These are phyloP conservation scores for Cladophialophora exuberans DNA, from an alignment of 2,329 filamentous ascomycete genomes.

Conservation along the genomic window DNA sequence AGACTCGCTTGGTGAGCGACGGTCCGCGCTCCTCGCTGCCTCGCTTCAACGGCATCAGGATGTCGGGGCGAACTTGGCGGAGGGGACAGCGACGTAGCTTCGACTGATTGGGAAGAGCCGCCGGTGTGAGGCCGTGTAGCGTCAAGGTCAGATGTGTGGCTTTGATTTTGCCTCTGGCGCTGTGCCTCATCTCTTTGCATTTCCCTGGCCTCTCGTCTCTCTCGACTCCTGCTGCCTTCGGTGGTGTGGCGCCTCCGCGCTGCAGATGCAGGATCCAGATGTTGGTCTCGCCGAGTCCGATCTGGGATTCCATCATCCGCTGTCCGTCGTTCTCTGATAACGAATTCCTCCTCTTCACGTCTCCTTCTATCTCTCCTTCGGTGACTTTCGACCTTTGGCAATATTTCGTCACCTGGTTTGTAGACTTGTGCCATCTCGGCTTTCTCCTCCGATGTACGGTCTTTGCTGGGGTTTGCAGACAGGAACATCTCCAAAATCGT, in stretches of 20 bases:
- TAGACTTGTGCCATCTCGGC: slow-evolving; percentile 76
- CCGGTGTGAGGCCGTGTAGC: slow-evolving; percentile 33
- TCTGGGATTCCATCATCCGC: slow-evolving; percentile 57
- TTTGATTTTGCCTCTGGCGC: slow-evolving; percentile 19
- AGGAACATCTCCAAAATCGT: slow-evolving; percentile 89
- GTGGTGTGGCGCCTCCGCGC: slow-evolving; percentile 22
- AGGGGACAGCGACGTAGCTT: slow-evolving; percentile 21
- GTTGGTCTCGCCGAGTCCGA: slow-evolving; percentile 53
- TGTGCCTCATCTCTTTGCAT: slow-evolving; percentile 31
- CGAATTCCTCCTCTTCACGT: slow-evolving; percentile 47
- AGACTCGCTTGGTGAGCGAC: slow-evolving; percentile 90
- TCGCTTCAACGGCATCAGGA: slow-evolving; percentile 37
- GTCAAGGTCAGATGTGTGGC: slow-evolving; percentile 9
- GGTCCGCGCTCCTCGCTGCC: slow-evolving; percentile 53
- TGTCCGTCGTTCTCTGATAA: slow-evolving; percentile 67
- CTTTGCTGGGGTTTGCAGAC: slow-evolving; percentile 75
- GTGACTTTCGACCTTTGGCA: slow-evolving; percentile 64
- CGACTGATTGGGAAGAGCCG: slow-evolving; percentile 22
- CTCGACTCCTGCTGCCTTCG: slow-evolving; percentile 43
- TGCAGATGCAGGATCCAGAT: slow-evolving; percentile 20
- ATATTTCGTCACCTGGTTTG: slow-evolving; percentile 77
- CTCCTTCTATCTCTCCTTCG: slow-evolving; percentile 51
- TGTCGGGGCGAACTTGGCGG: slow-evolving; percentile 30
- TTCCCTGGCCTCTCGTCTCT: slow-evolving; percentile 43
- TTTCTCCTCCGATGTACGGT: slow-evolving; percentile 71